Base-by-base conservation (phyloP, 768 basidiomycete species). In the Coprinopsis sp. region DNA sequence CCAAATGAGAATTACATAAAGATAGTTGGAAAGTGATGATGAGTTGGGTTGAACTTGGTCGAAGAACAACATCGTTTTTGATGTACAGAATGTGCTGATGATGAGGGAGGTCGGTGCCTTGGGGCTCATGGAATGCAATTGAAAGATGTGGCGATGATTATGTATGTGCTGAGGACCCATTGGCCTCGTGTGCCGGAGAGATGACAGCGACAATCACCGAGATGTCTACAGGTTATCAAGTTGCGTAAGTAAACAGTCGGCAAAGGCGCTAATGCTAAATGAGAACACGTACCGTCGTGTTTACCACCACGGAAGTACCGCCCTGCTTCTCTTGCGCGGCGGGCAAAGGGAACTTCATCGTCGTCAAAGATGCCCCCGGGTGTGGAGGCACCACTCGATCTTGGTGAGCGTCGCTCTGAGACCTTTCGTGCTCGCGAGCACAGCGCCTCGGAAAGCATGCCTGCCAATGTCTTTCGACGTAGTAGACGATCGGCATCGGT, bases 291-390 rank as follows among this genome's bases (percentile, higher is more conserved):
- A 88, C 89, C 91, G 67, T 94, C 91, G 41, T 78, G 77, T 69
- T 94, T 94, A 24, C 91, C 91, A 31, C 91, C 91, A 14, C 71
- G 69, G 62, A 89, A 92, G 28, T 63, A 63, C 57, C 78, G 77
- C 13, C 90, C 90, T 41, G 77, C 76, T 55, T 91, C 83, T 52
- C 78, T 70, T 19, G 91, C 90, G 16, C 87, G 74, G n/a, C 83
- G 66, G 43, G 81, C 88, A 65, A 94, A 94, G n/a, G 91, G 91
- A 29, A 86, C 78, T 51, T 89, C 87, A 44, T 66, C 63, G 14
- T 57, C 60, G 2, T 60, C 62, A 6, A 51, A 34, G 14, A 39
- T 24, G 22, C 47, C 49, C 14, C 50, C 38, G 16, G 51, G 48
- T 4, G 50, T 54, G 11, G 47, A 51, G 11, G 19, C 16, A 31